Evolutionary conservation across 106 monocot genomes (phyloP).

Genomic region (Narthecium ossifragum): DNA sequence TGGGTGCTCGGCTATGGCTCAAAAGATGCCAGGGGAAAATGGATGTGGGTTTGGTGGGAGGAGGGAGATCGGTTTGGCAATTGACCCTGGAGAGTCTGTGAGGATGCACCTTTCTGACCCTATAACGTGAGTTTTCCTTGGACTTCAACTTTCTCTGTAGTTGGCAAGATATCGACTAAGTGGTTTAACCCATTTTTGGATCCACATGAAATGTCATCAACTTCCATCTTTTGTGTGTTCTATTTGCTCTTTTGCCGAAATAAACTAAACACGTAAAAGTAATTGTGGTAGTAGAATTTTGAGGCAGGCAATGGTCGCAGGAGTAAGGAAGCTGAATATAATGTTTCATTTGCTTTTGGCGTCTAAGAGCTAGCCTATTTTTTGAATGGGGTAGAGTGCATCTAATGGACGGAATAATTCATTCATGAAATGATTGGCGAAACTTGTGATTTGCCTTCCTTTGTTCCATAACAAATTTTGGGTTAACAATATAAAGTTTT

Average conservation of each 20-base stretch:
- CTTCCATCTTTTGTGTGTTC: background rate
- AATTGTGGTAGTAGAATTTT: background rate
- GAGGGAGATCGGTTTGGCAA: constrained; percentile 13
- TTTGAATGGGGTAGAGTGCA: too few species aligned
- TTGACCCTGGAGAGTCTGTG: constrained; percentile 40
- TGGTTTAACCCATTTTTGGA: background rate
- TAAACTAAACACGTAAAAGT: too few species aligned
- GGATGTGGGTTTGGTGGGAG: constrained; percentile 36
- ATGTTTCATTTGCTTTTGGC: too few species aligned
- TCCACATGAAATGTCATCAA: background rate
- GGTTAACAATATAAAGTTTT: too few species aligned
- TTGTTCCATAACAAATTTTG: too few species aligned
- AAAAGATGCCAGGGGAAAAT: constrained; percentile 34
- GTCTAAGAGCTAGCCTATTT: too few species aligned
- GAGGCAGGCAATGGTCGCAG: background rate
- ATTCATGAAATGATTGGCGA: too few species aligned
- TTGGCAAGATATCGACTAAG: background rate
- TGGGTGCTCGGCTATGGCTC: constrained; percentile 16
- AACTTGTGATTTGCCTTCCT: too few species aligned
- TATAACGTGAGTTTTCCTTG: constrained; percentile 53
- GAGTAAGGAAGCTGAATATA: background rate
- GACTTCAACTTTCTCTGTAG: background rate
- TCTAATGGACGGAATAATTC: too few species aligned
- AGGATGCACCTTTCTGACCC: constrained; percentile 69
- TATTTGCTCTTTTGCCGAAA: too few species aligned